These are phyloP conservation scores for Rhypophila decipiens DNA, from an alignment of 495 filamentous ascomycete genomes.

Conservation along the genomic window DNA sequence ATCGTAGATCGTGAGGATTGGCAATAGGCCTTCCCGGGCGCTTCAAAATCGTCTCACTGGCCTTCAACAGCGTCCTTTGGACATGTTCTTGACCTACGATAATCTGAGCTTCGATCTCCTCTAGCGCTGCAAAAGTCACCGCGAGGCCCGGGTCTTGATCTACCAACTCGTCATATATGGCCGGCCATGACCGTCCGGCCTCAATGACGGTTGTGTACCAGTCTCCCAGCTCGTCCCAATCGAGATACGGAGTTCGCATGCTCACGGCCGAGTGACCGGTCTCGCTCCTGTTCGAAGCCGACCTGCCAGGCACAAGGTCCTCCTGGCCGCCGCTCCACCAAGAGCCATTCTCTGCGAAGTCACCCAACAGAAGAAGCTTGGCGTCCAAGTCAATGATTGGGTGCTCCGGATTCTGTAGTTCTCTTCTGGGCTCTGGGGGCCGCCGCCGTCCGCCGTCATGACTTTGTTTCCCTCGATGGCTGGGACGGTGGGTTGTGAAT, in stretches of 20 bases:
- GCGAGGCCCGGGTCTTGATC: conserved; percentile 12
- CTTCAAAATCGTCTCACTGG: conserved; percentile 78
- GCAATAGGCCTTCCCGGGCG: conserved; percentile 68
- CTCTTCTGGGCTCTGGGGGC: conserved; percentile 16
- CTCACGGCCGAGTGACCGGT: conserved; percentile 41
- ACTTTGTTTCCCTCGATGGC: conserved; percentile 3
- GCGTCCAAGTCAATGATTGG: conserved; percentile 53
- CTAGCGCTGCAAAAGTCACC: conserved; percentile 25
- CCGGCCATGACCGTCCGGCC: conserved; percentile 45
- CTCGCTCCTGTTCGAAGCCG: conserved; percentile 27
- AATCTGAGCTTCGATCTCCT: conserved; percentile 54
- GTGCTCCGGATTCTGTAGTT: conserved; percentile 22
- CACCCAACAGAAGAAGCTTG: conserved; percentile 71
- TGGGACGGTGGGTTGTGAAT: conserved; percentile 48
- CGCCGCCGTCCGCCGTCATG: conserved; percentile 14
- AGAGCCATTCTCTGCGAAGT: conserved; percentile 74
- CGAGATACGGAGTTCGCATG: conserved; percentile 60
- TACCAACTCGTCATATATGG: conserved; percentile 49
- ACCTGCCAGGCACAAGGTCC: conserved; percentile 29
- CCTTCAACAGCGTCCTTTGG: conserved; percentile 68
- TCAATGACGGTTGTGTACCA: conserved; percentile 73
- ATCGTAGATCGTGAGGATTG: conserved; percentile 65
- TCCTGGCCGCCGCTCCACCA: conserved; percentile 70
- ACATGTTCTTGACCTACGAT: conserved; percentile 62
- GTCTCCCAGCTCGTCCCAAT: conserved; percentile 64